These are phyloP conservation scores for Exutisphaerella laricina DNA, from an alignment of 2,329 filamentous ascomycete genomes.

Conservation along the genomic window DNA sequence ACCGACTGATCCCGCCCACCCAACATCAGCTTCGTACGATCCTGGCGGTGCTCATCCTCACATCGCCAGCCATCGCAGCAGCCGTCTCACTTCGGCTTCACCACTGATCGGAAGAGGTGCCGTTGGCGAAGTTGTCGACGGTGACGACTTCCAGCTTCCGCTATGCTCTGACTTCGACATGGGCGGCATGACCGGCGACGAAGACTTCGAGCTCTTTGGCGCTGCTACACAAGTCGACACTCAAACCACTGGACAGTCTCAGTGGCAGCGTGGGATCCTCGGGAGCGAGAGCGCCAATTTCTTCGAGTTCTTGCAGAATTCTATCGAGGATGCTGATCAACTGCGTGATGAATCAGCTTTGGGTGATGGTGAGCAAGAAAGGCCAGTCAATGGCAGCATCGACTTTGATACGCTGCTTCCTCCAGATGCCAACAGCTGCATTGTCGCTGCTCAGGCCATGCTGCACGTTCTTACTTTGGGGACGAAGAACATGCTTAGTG, in stretches of 20 bases:
- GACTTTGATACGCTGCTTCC: conserved; percentile 65
- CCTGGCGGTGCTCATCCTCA: conserved; percentile 17
- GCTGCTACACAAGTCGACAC: conserved; percentile 44
- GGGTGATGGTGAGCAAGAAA: conserved; percentile 31
- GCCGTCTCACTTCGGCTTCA: conserved; percentile 54
- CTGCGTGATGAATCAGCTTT: conserved; percentile 16
- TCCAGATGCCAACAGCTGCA: conserved; percentile 47
- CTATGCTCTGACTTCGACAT: conserved; percentile 12
- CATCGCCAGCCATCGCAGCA: conserved; percentile 41
- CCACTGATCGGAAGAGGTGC: conserved; percentile 51
- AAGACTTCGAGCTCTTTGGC: conserved; percentile 44
- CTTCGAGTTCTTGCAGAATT: conserved; percentile 51
- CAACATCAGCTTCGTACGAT: conserved; percentile 29
- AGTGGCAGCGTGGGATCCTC: conserved; percentile 49
- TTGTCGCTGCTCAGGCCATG: conserved; percentile 68
- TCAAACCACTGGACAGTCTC: conserved; percentile 43
- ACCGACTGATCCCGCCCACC: conserved; percentile 34
- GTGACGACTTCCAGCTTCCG: conserved; percentile 14
- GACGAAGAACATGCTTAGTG: conserved; percentile 39
- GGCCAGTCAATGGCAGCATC: conserved; percentile 40
- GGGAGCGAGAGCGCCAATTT: conserved; percentile 59
- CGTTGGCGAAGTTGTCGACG: conserved; percentile 15
- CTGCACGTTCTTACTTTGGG: conserved; percentile 67
- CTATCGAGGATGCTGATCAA: conserved; percentile 35
- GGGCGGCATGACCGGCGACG: conserved; percentile 23